Base-by-base conservation (phyloP, 2,329 filamentous ascomycete genomes). In the Calonectria pauciramosa region DNA sequence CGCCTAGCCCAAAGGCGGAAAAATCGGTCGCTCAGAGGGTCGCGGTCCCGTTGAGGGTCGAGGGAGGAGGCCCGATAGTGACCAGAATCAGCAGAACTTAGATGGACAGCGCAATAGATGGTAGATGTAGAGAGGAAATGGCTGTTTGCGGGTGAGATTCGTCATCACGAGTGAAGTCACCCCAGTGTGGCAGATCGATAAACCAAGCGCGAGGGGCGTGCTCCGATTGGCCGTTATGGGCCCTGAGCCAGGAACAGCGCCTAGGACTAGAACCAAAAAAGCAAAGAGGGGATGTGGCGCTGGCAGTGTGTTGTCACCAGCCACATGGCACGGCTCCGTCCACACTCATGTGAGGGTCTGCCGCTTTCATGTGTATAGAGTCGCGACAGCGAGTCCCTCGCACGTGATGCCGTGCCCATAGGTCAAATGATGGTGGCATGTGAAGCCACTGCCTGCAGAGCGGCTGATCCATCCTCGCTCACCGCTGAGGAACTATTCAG, bases 121-220 rank as follows among this genome's bases (percentile, higher is more conserved):
- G 71, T 47, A 66, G 56, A 66, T 76, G 77, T 70, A 73, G 65
- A 73, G 64, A 64, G 56, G 59, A 70, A 72, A 74, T 51, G 72
- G 68, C 32, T 60, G 71, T 70, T 76, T 71, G 70, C 80, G 63
- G 84, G 81, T 26, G 84, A 82, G 72, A 83, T 70, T 82, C 80
- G 79, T 82, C 80, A 81, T 81, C 76, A 71, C 77, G 49, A 69
- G 67, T 70, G 73, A 76, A 74, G 79, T 81, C 73, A 73, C 67
- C 59, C 68, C 63, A 41, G 68, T 71, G 77, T 77, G 70, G 78
- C 54, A 74, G 78, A 77, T 77, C 79, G 80, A 81, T 81, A 79
- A 79, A 71, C 72, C 34, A 75, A 72, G 69, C 67, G 38, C 74
- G 71, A 74, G 64, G 60, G 73, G 51, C 66, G 23, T 34, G n/a